Conservation (phyloP, 148 eudicot genomes). For the Chenopodium quinoa region DNA sequence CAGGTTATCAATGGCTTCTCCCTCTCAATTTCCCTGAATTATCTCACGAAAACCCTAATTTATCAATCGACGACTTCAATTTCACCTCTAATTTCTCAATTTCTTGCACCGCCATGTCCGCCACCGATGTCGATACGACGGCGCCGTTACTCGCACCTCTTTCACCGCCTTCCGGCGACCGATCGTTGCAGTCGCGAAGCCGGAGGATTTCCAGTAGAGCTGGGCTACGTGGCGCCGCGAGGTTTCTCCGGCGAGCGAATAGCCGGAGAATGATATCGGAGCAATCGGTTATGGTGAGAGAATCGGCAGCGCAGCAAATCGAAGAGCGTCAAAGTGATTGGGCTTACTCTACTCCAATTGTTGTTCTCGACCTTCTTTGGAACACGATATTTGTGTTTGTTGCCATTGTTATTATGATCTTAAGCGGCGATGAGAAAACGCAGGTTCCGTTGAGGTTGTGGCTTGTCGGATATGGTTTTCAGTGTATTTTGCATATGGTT, state of each 20-base stretch:
- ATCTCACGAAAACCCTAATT: not conserved
- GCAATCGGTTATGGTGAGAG: constrained; percentile 66
- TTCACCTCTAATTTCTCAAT: constrained; percentile 15
- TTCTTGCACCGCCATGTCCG: constrained; percentile 18
- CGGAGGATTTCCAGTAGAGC: constrained; percentile 37
- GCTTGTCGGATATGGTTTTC: constrained; percentile 62
- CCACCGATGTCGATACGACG: constrained; percentile 29
- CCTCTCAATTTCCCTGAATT: not conserved
- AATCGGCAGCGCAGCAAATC: constrained; percentile 68
- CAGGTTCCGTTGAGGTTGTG: constrained; percentile 66
- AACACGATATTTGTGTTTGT: constrained; percentile 49
- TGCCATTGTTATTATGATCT: constrained; percentile 36
- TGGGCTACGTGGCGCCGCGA: constrained; percentile 56
- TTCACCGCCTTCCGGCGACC: constrained; percentile 15
- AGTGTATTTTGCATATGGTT: constrained; percentile 71
- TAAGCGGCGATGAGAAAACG: constrained; percentile 48
- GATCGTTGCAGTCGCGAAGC: constrained; percentile 27
- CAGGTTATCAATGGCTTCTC: not conserved
- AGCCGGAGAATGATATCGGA: constrained; percentile 62
- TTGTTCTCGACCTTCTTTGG: constrained; percentile 62
- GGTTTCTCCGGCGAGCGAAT: constrained; percentile 55
- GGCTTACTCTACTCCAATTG: constrained; percentile 68
- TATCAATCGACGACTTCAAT: not conserved
- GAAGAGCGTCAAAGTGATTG: constrained; percentile 73
- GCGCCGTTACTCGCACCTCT: constrained; percentile 45